Evolutionary conservation across 495 filamentous ascomycete species (phyloP).

Genomic region (Lindgomyces ingoldianus): DNA sequence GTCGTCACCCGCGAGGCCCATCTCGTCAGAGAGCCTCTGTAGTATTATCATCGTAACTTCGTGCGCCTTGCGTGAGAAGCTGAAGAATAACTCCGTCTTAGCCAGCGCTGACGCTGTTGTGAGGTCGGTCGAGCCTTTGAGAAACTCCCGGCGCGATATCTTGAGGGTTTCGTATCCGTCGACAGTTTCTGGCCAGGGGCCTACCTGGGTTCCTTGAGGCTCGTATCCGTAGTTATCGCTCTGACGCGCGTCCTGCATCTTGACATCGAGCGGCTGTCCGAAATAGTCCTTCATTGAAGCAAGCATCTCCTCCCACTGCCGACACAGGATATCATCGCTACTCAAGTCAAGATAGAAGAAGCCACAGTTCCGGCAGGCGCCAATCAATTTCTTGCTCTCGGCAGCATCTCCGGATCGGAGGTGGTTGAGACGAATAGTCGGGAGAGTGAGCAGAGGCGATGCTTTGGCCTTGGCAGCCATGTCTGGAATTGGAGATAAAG

Average conservation of each 20-base stretch:
- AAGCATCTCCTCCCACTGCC: neutral
- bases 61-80: neutral
- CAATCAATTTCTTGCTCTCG: neutral
- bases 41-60: neutral
- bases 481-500: neutral
- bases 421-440: neutral
- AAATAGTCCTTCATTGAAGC: neutral
- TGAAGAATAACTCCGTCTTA: neutral
- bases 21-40: neutral
- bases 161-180: conserved; percentile 1
- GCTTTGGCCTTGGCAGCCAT: neutral
- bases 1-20: neutral
- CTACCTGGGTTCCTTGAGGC: neutral
- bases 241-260: neutral
- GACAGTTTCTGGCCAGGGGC: neutral
- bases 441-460: neutral
- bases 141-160: neutral
- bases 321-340: neutral
- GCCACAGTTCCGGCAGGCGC: neutral
- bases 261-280: neutral
- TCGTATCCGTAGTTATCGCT: neutral
- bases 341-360: conserved; percentile 1
- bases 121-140: neutral
- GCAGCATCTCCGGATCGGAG: neutral
- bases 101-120: neutral